Evolutionary conservation across 768 basidiomycete genomes (phyloP).

Genomic region (Amanita rimosa): DNA sequence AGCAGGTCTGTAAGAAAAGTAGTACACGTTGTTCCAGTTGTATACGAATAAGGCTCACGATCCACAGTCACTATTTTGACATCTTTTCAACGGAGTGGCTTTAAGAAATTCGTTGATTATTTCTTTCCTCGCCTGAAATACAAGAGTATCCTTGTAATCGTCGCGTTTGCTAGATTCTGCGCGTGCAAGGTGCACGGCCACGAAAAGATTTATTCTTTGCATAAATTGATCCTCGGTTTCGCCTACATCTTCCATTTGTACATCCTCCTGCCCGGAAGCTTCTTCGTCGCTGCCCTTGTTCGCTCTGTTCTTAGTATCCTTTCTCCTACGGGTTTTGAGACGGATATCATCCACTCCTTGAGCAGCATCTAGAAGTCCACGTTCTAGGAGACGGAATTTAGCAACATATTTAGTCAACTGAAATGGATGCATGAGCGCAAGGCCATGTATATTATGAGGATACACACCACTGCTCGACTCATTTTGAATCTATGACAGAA

Average conservation of each 20-base stretch:
- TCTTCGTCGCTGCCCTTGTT: slow-evolving; percentile 31
- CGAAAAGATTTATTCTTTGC: slow-evolving; percentile 53
- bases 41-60: slow-evolving; percentile 45
- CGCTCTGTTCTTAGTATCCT: slow-evolving; percentile 19
- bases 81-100: slow-evolving; percentile 55
- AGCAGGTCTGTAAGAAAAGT: slow-evolving; percentile 36
- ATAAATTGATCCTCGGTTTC: slow-evolving; percentile 57
- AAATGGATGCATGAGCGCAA: slow-evolving; percentile 3
- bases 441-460: neutral
- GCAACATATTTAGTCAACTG: slow-evolving; percentile 79
- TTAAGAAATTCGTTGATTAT: slow-evolving; percentile 76
- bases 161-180: slow-evolving; percentile 55
- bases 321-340: slow-evolving; percentile 22
- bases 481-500: slow-evolving; percentile 93
- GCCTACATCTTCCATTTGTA: slow-evolving; percentile 28
- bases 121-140: slow-evolving; percentile 80
- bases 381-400: slow-evolving; percentile 80
- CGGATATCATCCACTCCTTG: slow-evolving; percentile 63
- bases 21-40: slow-evolving; percentile 5
- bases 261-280: slow-evolving; percentile 22
- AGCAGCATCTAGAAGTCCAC: slow-evolving; percentile 78
- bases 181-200: slow-evolving; percentile 40
- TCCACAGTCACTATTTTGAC: slow-evolving; percentile 64
- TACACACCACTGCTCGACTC: slow-evolving; percentile 52
- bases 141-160: slow-evolving; percentile 78